Evolutionary conservation across 2,329 filamentous ascomycete genomes (phyloP).

Genomic region (Periconia macrospinosa): DNA sequence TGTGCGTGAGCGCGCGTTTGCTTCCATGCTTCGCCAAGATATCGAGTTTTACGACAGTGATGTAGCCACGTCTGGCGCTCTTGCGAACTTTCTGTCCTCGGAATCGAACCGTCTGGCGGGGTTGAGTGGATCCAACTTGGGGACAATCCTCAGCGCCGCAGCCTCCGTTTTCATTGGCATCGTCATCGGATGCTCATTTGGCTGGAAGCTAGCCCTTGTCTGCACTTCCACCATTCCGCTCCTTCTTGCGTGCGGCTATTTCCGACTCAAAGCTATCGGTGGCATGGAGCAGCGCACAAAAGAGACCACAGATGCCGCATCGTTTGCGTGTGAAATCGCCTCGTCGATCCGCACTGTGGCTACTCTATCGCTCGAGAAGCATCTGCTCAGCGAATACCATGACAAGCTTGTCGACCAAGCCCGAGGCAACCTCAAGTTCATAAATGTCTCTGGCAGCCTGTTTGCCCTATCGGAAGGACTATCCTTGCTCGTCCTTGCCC

Average conservation of each 20-base stretch:
- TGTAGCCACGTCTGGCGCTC: conserved; percentile 83
- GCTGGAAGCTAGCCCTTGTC: conserved; percentile 87
- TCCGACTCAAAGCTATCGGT: conserved; percentile 88
- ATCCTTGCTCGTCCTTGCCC: conserved; percentile 49
- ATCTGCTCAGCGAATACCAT: conserved; percentile 76
- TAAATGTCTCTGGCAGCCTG: conserved; percentile 74
- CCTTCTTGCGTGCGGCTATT: conserved; percentile 78
- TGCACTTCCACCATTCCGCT: conserved; percentile 78
- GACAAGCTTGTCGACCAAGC: conserved; percentile 70
- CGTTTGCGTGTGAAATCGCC: conserved; percentile 91
- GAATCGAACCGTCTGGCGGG: conserved; percentile 90
- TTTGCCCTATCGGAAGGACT: conserved; percentile 86
- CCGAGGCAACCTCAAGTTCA: conserved; percentile 68
- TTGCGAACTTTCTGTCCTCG: conserved; percentile 68
- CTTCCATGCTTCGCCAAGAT: conserved; percentile 80
- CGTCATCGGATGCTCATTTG: conserved; percentile 68
- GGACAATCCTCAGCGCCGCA: conserved; percentile 77
- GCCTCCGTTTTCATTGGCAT: conserved; percentile 79
- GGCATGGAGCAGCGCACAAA: conserved; percentile 74
- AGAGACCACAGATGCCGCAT: conserved; percentile 79
- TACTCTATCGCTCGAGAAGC: conserved; percentile 80
- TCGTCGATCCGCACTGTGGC: conserved; percentile 95
- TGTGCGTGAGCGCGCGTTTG: conserved; percentile 80
- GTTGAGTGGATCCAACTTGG: conserved; percentile 83
- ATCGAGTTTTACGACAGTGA: conserved; percentile 90